These are phyloP conservation scores for Kalmusia sp. DNA, from an alignment of 2,329 filamentous ascomycete genomes.

Conservation along the genomic window DNA sequence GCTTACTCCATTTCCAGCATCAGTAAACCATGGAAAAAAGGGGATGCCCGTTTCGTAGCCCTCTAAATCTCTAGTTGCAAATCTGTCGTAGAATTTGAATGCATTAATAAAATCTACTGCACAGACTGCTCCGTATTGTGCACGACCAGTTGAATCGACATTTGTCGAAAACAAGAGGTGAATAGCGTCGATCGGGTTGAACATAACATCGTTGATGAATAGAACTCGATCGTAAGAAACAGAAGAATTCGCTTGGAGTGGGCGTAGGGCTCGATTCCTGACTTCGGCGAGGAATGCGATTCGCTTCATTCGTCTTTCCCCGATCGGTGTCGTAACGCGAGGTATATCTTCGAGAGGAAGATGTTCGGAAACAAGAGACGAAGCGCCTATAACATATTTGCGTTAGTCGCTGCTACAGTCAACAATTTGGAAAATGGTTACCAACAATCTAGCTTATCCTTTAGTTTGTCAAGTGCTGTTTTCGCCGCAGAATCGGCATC, in stretches of 20 bases:
- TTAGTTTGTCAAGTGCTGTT: background rate
- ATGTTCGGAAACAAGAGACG: slow-evolving; percentile 64
- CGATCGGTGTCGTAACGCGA: slow-evolving; percentile 67
- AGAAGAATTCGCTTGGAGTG: slow-evolving; percentile 59
- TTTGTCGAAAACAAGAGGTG: slow-evolving; percentile 71
- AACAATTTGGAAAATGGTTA: background rate
- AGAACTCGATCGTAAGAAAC: slow-evolving; percentile 67
- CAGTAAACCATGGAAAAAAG: slow-evolving; percentile 72
- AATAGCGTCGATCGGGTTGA: slow-evolving; percentile 64
- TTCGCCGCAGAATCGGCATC: slow-evolving; percentile 7
- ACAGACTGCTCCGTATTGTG: slow-evolving; percentile 71
- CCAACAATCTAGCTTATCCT: slow-evolving; percentile 2
- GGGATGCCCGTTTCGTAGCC: slow-evolving; percentile 69
- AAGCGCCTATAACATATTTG: slow-evolving; percentile 40
- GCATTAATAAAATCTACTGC: slow-evolving; percentile 73
- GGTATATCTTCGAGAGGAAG: slow-evolving; percentile 63
- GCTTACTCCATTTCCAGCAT: slow-evolving; percentile 56
- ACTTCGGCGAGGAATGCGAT: slow-evolving; percentile 76
- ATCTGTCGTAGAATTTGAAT: slow-evolving; percentile 75
- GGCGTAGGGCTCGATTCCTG: slow-evolving; percentile 72
- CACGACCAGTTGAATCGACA: slow-evolving; percentile 56
- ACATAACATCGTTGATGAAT: slow-evolving; percentile 72
- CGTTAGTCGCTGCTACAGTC: background rate
- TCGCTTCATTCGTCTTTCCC: slow-evolving; percentile 69
- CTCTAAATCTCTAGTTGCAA: slow-evolving; percentile 72